Percentiles rank a stretch among this genome's conserved stretches.
phyloP scores from a whole-genome alignment of 208 protist genomes.

The Leishmania major region DNA sequence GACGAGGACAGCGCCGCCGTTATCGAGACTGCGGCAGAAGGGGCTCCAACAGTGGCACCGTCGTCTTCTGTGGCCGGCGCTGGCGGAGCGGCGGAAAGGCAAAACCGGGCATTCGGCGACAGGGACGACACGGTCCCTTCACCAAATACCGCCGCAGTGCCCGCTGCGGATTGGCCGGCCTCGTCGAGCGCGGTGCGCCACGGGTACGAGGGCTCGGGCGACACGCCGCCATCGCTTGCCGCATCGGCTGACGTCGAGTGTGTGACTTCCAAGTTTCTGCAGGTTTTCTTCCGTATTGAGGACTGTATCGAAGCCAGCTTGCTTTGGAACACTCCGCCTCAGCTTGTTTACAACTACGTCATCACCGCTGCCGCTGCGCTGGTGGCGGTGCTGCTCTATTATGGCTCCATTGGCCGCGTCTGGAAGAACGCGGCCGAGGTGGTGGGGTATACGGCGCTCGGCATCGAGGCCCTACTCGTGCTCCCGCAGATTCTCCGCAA shows the following conservation, averaged over 20 bases:
- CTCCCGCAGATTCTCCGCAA: constrained; percentile 84
- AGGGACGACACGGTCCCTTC: neutral
- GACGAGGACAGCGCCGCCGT: neutral
- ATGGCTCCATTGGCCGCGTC: constrained; percentile 20
- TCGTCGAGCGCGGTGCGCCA: neutral
- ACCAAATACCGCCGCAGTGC: neutral
- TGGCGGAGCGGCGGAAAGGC: constrained; percentile 1
- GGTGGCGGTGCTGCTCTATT: constrained; percentile 42
- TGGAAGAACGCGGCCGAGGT: constrained; percentile 21
- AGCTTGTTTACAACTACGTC: constrained; percentile 34
- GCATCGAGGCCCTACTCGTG: constrained; percentile 68
- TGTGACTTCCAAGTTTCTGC: neutral
- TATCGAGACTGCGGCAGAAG: neutral
- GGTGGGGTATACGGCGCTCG: constrained; percentile 71
- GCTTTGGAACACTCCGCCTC: constrained; percentile 26
- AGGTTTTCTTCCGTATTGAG: constrained; percentile 34
- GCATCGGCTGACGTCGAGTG: neutral
- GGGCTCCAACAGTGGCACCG: neutral
- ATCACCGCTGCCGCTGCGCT: constrained; percentile 14
- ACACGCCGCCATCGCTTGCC: neutral
- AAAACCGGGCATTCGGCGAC: neutral
- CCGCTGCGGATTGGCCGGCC: neutral
- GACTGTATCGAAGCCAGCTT: constrained; percentile 39
- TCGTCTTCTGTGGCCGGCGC: neutral
- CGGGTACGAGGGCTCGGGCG: neutral